phyloP scores from a whole-genome alignment of 1,139 yeast genomes.

The Suhomyces guaymorum region DNA sequence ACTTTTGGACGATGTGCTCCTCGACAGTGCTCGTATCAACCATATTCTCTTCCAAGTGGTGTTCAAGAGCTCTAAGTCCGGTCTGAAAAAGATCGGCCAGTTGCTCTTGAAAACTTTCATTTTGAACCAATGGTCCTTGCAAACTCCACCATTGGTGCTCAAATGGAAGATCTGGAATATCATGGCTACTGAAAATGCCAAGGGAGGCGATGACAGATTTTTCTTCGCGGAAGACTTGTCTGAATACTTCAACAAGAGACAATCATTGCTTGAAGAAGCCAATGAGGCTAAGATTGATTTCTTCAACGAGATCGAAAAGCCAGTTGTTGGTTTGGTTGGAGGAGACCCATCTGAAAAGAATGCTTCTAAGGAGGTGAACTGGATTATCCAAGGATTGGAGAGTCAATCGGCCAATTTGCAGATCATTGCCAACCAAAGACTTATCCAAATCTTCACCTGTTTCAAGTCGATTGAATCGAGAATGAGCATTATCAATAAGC shows the following conservation, averaged over 20 bases:
- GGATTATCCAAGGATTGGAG: slow-evolving; percentile 56
- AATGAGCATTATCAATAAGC: slow-evolving; percentile 54
- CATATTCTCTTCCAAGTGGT: slow-evolving; percentile 29
- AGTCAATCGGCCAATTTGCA: slow-evolving; percentile 45
- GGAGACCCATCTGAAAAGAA: slow-evolving; percentile 47
- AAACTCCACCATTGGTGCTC: slow-evolving; percentile 33
- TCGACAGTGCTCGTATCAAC: slow-evolving; percentile 32
- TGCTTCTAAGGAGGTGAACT: slow-evolving; percentile 53
- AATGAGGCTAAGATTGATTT: slow-evolving; percentile 46
- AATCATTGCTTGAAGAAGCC: slow-evolving; percentile 46
- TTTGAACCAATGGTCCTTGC: slow-evolving; percentile 46
- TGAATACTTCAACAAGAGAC: slow-evolving; percentile 38
- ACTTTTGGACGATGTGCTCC: slow-evolving; percentile 28
- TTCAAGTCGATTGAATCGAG: slow-evolving; percentile 58
- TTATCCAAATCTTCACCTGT: slow-evolving; percentile 54
- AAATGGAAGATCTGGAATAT: slow-evolving; percentile 39
- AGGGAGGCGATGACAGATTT: slow-evolving; percentile 34
- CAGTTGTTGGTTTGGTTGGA: slow-evolving; percentile 59
- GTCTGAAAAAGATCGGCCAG: slow-evolving; percentile 41
- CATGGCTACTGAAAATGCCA: slow-evolving; percentile 23
- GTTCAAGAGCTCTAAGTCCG: slow-evolving; percentile 31
- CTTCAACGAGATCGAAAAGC: slow-evolving; percentile 52
- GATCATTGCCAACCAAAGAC: slow-evolving; percentile 54
- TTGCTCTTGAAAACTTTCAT: slow-evolving; percentile 39
- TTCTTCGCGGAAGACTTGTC: slow-evolving; percentile 34